Base-by-base conservation (phyloP, 2,329 filamentous ascomycete species). In the Apiospora sp. region DNA sequence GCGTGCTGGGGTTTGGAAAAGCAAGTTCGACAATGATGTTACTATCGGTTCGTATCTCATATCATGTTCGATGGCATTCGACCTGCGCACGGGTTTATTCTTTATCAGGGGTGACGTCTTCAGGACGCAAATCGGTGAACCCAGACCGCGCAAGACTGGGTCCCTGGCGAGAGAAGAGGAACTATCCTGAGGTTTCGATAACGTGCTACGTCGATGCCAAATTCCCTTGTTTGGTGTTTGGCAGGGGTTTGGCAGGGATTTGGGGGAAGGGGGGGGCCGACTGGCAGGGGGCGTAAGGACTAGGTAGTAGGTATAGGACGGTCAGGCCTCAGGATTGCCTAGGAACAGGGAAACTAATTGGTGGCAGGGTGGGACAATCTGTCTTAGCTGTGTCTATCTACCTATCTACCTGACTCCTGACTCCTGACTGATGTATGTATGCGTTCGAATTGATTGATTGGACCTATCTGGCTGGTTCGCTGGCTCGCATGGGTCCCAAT, bases 151-250 rank as follows among this genome's bases (percentile, higher is more conserved):
- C 58, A 41, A 22, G 34, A 24, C 58, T 64, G 58, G 58, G 27
- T 41, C 16, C 10, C 27, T n/a, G 54, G 27, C 27, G 7, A n/a
- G 19, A 34, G 22, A 30, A 7, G 24, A 41, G 34, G 58, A 64
- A 64, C 58, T 34, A 41, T 64, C 58, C 58, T 41, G 58, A 64
- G 58, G 16, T 64, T 41, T 64, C 58, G 58, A 64, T 64, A 22
- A 22, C 8, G 19, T 34, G 54, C 54, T n/a, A 41, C 30, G 16
- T 61, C n/a, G 54, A 34, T 61, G 54, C 14, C 16, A 27, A 61
- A 37, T 22, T 37, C 37, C 54, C 54, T 19, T 64, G 58, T 37
- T 37, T 61, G 30, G 54, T 61, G 54, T 61, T 61, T 61, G 16
- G 30, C 54, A 61, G 30, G 54, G 54, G 5, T n/a, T n/a, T n/a